Evolutionary conservation across 1,139 yeast genomes (phyloP).

Genomic region (Scheffersomyces illinoinensis): DNA sequence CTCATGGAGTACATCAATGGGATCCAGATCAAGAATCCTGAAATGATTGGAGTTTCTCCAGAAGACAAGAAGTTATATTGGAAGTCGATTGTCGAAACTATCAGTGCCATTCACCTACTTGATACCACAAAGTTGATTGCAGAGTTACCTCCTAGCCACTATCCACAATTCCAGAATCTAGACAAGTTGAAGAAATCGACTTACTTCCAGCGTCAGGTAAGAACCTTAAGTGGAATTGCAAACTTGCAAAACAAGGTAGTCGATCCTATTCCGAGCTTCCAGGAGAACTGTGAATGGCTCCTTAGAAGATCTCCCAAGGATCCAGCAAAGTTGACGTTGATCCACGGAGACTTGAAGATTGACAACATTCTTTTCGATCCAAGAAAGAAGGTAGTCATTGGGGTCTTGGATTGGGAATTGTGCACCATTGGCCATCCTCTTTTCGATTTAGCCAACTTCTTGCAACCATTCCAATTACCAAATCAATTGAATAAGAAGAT

Average conservation of each 20-base stretch:
- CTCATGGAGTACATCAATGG: slow-evolving; percentile 64
- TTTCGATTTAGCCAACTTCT: slow-evolving; percentile 61
- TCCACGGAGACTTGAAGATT: slow-evolving; percentile 70
- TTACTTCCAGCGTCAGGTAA: slow-evolving; percentile 59
- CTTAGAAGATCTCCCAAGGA: slow-evolving; percentile 47
- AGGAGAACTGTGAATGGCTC: slow-evolving; percentile 45
- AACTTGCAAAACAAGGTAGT: slow-evolving; percentile 52
- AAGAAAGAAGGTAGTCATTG: slow-evolving; percentile 49
- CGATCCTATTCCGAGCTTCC: slow-evolving; percentile 53
- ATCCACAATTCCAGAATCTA: slow-evolving; percentile 45
- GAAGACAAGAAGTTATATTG: slow-evolving; percentile 35
- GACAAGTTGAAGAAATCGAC: slow-evolving; percentile 23
- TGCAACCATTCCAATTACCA: slow-evolving; percentile 59
- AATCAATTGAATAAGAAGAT: slow-evolving; percentile 29
- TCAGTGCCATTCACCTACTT: slow-evolving; percentile 53
- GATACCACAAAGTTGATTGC: slow-evolving; percentile 47
- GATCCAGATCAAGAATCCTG: slow-evolving; percentile 58
- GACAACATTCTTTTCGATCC: slow-evolving; percentile 62
- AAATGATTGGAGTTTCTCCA: slow-evolving; percentile 39
- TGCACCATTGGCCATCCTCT: slow-evolving; percentile 70
- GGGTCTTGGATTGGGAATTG: slow-evolving; percentile 69
- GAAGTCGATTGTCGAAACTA: slow-evolving; percentile 53
- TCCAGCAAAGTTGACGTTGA: slow-evolving; percentile 46
- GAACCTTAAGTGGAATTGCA: slow-evolving; percentile 49
- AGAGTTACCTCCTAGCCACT: slow-evolving; percentile 46